Base-by-base conservation (phyloP, 441 rosid species). In the Croton setiger region DNA sequence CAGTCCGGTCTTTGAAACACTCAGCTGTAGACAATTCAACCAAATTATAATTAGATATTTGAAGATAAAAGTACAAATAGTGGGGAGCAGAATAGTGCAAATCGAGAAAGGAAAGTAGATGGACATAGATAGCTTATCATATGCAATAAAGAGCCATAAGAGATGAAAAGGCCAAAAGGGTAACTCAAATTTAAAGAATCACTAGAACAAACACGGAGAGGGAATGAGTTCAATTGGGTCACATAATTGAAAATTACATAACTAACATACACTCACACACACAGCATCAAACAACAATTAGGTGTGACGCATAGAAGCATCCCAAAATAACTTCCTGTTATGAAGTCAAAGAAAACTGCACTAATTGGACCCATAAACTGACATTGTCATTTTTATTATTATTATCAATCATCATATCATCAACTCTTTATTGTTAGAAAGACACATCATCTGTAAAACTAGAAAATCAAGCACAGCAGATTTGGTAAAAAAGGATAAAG, bases 1-100 rank as follows among this genome's bases (percentile, higher is more conserved):
- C 99, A 49, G 99, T 96, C 71, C 99, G 88, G 64, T 96, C 98
- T 80, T 96, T 96, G 88, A 96, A 96, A 81, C 91, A 91, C 78
- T 92, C 99, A 36, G 99, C 99, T 96, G 84, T 75, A 82, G 66
- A 73, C 54, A 72, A 52, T 55, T 60, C 72, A 83, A 72, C 52
- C 17, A 1, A 27, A 27, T 56, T 27, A 72, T 63, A 66, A 81
- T 86, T 74, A 85, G 77, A 79, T 37, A 62, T 72, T 7, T 47
- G 43, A 9, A 54, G 53, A 45, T 21, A 51, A 3, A 1, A 20
- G 15, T 56, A 39, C 37, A 27, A 20, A 45, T n/a, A 64, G n/a
- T 5, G 43, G 53, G 63, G 58, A 11, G 12, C 63, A 39, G 45
- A 8, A 36, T 18, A n/a, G 27, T 43, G 5, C 39, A 41, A 60